Conservation (phyloP, 129 eudicot genomes). For the Heracleum sosnowskyi region DNA sequence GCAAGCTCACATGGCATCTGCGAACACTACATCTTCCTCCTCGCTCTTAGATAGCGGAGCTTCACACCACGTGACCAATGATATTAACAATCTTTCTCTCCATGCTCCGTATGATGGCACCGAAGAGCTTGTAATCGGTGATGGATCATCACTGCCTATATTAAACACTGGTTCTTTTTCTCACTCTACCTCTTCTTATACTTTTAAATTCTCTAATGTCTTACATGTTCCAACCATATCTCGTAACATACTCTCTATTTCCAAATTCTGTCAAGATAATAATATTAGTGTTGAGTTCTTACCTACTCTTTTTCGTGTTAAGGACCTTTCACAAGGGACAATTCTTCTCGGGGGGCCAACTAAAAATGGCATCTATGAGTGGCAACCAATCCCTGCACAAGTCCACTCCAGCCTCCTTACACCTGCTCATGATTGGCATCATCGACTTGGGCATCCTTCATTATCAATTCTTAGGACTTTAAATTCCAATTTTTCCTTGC, state of each 20-base stretch:
- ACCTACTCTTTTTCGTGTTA: background rate
- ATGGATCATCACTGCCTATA: background rate
- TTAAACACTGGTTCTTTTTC: background rate
- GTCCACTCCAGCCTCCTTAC: background rate
- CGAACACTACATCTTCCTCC: background rate
- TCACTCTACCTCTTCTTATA: background rate
- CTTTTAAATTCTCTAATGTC: background rate
- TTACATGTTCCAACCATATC: no score
- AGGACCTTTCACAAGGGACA: background rate
- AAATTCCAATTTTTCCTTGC: background rate
- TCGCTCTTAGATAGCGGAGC: constrained; percentile 1
- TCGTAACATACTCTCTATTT: no score
- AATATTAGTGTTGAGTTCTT: background rate
- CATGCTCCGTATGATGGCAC: background rate
- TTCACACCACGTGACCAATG: background rate
- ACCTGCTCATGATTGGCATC: background rate
- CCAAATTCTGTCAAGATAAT: background rate
- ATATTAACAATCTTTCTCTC: background rate
- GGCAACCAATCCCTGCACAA: background rate
- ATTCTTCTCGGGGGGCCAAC: background rate
- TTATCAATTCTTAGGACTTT: background rate
- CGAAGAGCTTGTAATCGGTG: background rate
- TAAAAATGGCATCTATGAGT: background rate
- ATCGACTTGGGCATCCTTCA: background rate
- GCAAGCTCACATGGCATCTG: background rate